These are phyloP conservation scores for Nicotiana undulata DNA, from an alignment of 257 asterid species.

Conservation along the genomic window DNA sequence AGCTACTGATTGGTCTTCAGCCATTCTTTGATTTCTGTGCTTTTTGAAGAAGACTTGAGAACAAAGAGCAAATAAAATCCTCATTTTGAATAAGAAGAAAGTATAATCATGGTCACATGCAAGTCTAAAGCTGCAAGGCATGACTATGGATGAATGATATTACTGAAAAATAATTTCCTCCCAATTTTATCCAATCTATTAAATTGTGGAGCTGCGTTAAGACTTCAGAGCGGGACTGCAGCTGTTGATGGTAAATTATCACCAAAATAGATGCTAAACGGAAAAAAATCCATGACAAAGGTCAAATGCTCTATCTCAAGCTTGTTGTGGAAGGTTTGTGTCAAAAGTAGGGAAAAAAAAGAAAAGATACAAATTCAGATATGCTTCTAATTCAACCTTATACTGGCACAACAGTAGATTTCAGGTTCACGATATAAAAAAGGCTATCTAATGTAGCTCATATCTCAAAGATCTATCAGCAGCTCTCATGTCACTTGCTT, in stretches of 20 bases:
- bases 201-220: neutral
- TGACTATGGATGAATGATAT: neutral
- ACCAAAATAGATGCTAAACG: neutral
- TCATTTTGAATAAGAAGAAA: constrained; percentile 8
- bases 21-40: constrained; percentile 95
- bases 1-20: constrained; percentile 88
- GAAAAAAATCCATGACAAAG: neutral
- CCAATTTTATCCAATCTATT: neutral
- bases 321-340: neutral
- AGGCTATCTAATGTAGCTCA: neutral
- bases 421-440: neutral
- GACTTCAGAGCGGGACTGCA: neutral
- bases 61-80: constrained; percentile 23
- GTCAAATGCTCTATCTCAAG: neutral
- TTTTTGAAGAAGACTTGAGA: constrained; percentile 39
- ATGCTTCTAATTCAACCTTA: neutral
- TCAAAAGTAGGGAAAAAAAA: neutral
- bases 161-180: neutral
- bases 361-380: neutral
- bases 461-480: neutral
- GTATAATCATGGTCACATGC: neutral
- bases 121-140: neutral
- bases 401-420: neutral
- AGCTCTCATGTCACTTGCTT: too few relatives aligned
- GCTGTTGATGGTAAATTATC: neutral